Conservation (phyloP, 345 rosid species). For the Pistacia vera region DNA sequence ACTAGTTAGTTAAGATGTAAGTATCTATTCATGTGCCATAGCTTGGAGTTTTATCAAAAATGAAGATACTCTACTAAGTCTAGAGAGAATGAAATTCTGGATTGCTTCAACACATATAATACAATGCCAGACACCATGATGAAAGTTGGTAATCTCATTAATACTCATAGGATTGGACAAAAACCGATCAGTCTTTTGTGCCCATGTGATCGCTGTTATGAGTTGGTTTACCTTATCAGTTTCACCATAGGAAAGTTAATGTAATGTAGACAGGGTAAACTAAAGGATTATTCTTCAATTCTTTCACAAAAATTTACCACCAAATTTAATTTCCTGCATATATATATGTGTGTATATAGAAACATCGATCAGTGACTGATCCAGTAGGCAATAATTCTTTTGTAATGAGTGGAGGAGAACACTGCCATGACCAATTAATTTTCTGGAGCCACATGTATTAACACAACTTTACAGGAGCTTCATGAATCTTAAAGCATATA, state of each 20-base stretch:
- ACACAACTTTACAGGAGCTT: neutral
- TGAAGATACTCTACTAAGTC: neutral
- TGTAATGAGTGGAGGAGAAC: neutral
- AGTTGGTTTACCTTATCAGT: too few relatives aligned
- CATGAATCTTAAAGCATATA: neutral
- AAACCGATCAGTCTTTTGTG: too few relatives aligned
- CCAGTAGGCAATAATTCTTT: neutral
- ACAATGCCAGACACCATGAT: neutral
- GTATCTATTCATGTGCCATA: neutral
- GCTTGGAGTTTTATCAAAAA: neutral
- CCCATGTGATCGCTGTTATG: too few relatives aligned
- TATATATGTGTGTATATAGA: too few relatives aligned
- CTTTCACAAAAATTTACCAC: too few relatives aligned
- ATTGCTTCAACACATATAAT: neutral
- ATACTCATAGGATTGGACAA: too few relatives aligned
- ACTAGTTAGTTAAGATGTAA: neutral
- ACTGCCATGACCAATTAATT: neutral
- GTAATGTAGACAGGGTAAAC: too few relatives aligned
- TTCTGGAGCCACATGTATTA: neutral
- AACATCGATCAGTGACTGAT: too few relatives aligned
- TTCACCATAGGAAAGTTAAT: too few relatives aligned
- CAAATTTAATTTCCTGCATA: too few relatives aligned
- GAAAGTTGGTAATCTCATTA: slow-evolving; percentile 1
- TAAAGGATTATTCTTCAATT: too few relatives aligned
- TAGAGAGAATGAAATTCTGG: neutral